Percentiles rank a stretch among this genome's conserved stretches.
phyloP scores from a whole-genome alignment of 257 asterid genomes.

The Sherardia arvensis region DNA sequence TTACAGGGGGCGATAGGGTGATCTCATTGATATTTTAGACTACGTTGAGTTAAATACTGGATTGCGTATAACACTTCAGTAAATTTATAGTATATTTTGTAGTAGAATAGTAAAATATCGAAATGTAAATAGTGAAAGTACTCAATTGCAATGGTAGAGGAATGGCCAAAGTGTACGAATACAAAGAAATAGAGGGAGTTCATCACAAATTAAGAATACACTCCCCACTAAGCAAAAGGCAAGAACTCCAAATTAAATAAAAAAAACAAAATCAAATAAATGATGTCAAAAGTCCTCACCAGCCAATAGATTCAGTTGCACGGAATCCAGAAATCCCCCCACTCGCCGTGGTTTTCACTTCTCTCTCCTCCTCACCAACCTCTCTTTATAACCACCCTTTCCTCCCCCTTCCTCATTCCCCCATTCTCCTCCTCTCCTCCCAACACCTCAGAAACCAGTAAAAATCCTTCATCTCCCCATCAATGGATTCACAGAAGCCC shows the following conservation, averaged over 20 bases:
- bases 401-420: constrained; percentile 1
- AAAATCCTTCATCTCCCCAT: background rate
- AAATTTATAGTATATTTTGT: too few relatives aligned
- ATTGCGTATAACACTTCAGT: too few relatives aligned
- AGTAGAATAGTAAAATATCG: too few relatives aligned
- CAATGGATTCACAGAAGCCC: constrained; percentile 20
- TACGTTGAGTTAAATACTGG: too few relatives aligned
- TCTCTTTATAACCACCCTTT: background rate
- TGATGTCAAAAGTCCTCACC: background rate
- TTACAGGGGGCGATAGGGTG: too few relatives aligned
- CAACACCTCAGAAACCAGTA: background rate
- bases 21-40: too few relatives aligned
- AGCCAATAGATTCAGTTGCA: constrained; percentile 36
- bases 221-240: background rate
- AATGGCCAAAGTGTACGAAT: too few relatives aligned
- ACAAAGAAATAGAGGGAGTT: too few relatives aligned
- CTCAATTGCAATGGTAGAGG: too few relatives aligned
- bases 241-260: background rate
- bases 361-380: background rate
- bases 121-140: too few relatives aligned
- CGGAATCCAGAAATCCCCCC: constrained; percentile 19
- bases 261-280: too few relatives aligned
- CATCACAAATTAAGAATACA: background rate
- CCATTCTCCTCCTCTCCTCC: constrained; percentile 1
- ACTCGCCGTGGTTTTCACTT: constrained; percentile 22